These are phyloP conservation scores for Chlorella vulgaris DNA, from an alignment of 139 green algal species.

Conservation along the genomic window DNA sequence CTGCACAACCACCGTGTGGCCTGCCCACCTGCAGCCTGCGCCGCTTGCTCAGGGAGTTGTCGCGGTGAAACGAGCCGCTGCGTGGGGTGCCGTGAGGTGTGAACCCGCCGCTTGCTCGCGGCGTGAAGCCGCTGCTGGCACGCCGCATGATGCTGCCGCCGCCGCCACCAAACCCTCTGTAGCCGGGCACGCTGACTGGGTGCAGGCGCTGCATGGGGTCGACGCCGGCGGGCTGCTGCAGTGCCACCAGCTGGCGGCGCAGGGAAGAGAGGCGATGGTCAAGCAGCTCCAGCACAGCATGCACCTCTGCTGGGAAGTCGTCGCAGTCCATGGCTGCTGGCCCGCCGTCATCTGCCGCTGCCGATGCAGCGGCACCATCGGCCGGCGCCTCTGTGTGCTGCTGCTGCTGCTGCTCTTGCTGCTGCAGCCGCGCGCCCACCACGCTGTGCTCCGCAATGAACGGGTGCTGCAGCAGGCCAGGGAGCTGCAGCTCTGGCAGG, in stretches of 20 bases:
- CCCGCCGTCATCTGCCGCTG: neutral
- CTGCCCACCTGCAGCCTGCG: conserved; percentile 9
- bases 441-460: conserved; percentile 37
- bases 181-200: neutral
- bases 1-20: too few species aligned
- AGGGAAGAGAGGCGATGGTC: conserved; percentile 33
- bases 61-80: conserved; percentile 22
- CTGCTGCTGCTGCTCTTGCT: neutral
- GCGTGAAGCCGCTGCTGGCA: neutral
- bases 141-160: too few species aligned
- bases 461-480: conserved; percentile 41
- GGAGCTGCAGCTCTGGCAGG: conserved; percentile 4
- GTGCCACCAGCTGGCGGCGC: conserved; percentile 26
- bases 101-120: conserved; percentile 3
- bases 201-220: neutral
- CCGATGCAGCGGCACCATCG: neutral
- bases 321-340: conserved; percentile 29
- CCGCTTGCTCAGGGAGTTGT: conserved; percentile 16
- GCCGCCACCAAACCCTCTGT: too few species aligned
- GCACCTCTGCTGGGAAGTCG: conserved; percentile 34
- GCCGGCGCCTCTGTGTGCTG: neutral
- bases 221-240: neutral
- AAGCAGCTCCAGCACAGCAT: conserved; percentile 43
- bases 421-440: neutral
- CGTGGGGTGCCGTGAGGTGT: conserved; percentile 9